A percentile compares a stretch with the other conserved stretches of the same genome.
Evolutionary conservation across 2,329 filamentous ascomycete genomes (phyloP).

Genomic region (Diaporthe citrichinensis): DNA sequence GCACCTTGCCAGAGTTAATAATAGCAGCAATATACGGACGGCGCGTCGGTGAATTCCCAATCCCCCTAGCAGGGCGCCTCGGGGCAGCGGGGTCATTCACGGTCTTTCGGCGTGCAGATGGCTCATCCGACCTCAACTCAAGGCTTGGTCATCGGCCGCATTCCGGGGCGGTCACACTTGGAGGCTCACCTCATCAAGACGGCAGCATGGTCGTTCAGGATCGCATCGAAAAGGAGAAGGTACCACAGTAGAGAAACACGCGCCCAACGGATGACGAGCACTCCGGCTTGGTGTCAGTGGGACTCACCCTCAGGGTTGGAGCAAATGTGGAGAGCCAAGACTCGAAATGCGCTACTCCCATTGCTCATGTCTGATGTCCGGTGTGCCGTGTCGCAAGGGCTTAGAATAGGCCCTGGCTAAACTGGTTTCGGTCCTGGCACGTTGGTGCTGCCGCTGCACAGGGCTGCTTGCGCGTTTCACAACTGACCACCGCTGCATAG

Average conservation of each 20-base stretch:
- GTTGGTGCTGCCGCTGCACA: conserved; percentile 17
- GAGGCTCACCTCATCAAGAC: conserved; percentile 11
- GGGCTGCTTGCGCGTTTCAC: conserved; percentile 21
- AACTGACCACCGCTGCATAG: conserved; percentile 3
- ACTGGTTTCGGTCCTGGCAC: conserved; percentile 11
- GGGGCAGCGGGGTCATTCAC: not conserved
- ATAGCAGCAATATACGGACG: conserved; percentile 4
- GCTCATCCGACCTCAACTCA: conserved; percentile 8
- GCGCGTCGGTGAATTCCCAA: not conserved
- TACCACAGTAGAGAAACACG: conserved; percentile 16
- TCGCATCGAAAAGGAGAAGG: not conserved
- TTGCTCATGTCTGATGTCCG: conserved; percentile 29
- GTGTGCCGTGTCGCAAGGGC: conserved; percentile 26
- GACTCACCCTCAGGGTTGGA: conserved; percentile 1
- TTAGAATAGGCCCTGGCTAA: conserved; percentile 28
- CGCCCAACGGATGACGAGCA: conserved; percentile 20
- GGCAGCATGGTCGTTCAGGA: not conserved
- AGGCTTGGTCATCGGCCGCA: not conserved
- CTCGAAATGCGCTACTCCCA: conserved; percentile 22
- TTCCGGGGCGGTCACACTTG: not conserved
- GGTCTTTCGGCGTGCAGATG: conserved; percentile 1
- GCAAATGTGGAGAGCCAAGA: conserved; percentile 21
- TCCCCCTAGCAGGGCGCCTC: not conserved
- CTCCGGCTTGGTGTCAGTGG: conserved; percentile 30
- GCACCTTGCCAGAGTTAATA: conserved; percentile 21